Evolutionary conservation across 129 eudicot genomes (phyloP), one percentile per base, ranked within the genome.

Genomic region (Glebionis coronaria): DNA sequence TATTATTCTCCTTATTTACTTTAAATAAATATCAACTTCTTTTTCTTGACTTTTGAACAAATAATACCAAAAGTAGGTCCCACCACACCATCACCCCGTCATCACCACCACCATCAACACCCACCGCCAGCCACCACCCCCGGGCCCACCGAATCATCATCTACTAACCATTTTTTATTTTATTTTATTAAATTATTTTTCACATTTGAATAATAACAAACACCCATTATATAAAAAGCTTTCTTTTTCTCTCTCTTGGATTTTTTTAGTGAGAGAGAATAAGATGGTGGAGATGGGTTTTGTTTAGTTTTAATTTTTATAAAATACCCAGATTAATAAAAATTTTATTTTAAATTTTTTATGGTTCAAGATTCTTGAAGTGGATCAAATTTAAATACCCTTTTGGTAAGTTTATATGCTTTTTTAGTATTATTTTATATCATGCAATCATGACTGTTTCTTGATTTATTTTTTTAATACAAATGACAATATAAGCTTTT

Each of bases 401-500:
- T 60, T 76, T 61, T 40, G 75, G 80, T 76, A 76, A 76, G 75
- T 25, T 71, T 50, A 12, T 50, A 15, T 68, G 69, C 42, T 66
- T 35, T 68, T 9, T 75, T 68, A 27, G 58, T 58, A 67, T 68
- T 29, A 29, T 68, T 67, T 75, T 68, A 61, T 67, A 55, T 40
- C 69, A 59, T 76, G 63, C 76, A 61, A 61, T 71, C 70, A 42
- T 76, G 80, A 76, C 80, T 75, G 80, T 61, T 75, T 68, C 74
- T 61, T 42, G 63, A 68, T 74, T 31, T 52, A 29, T 0, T 56
- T 56, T 31, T 35, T 29, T 56, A 56, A 20, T 20, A 64, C 16
- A 12, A 56, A 73, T 29, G 71, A 63, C 63, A 35, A 44, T 56
- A 4, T 53, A 63, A 27, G 16, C 29, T 75, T 67, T 75, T 47